phyloP scores from a whole-genome alignment of 176 grass and related monocot genomes.

The Oryza australiensis region DNA sequence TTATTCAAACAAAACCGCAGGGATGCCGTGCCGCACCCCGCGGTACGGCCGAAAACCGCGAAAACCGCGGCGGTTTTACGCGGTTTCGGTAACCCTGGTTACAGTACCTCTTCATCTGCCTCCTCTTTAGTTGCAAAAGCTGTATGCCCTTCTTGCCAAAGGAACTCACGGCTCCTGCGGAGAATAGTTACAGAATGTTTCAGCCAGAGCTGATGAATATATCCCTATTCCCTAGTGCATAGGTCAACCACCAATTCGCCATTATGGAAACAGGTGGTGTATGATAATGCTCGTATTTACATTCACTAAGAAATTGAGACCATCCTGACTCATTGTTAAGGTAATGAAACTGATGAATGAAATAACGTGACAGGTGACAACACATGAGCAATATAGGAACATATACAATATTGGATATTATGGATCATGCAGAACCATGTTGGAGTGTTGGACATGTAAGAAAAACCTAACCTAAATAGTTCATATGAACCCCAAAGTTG shows the following conservation, averaged over 20 bases:
- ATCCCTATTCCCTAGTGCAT: neutral
- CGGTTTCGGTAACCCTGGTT: too few species aligned
- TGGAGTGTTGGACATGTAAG: neutral
- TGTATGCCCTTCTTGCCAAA: constrained; percentile 98
- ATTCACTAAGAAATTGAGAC: neutral
- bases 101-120: constrained; percentile 81
- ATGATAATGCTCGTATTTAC: neutral
- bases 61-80: too few species aligned
- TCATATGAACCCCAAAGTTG: neutral
- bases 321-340: neutral
- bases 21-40: too few species aligned
- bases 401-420: neutral
- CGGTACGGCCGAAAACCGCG: too few species aligned
- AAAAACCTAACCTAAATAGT: neutral
- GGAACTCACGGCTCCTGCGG: constrained; percentile 92
- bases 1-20: too few species aligned
- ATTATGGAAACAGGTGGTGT: neutral
- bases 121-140: constrained; percentile 94
- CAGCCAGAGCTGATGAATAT: neutral
- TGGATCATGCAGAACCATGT: neutral
- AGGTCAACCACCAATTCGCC: neutral
- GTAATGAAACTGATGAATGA: neutral
- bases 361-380: neutral
- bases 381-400: neutral
- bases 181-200: constrained; percentile 8